A percentile compares a stretch with the other conserved stretches of the same genome.
Conservation (phyloP, 2,329 filamentous ascomycete genomes). For the Aspergillus novofumigatus region DNA sequence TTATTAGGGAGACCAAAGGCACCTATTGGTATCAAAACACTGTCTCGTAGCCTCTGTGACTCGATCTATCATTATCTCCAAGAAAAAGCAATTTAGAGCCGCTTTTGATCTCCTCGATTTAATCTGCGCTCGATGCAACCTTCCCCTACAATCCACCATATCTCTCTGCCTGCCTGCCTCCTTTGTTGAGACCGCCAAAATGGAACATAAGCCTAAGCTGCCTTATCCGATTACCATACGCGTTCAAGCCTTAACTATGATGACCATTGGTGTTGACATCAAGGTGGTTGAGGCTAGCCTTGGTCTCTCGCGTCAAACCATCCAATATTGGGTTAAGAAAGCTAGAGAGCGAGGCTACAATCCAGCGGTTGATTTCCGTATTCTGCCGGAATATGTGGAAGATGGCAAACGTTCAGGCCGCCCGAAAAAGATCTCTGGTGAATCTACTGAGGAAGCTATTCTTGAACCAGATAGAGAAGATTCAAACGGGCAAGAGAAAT, state of each 20-base stretch:
- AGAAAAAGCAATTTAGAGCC: not conserved
- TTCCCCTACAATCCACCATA: not conserved
- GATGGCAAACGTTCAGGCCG: constrained; percentile 3
- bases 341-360: constrained; percentile 5
- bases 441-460: not conserved
- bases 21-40: not conserved
- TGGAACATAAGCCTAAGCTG: not conserved
- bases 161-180: not conserved
- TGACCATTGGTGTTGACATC: not conserved
- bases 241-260: not conserved
- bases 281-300: not conserved
- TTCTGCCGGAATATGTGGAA: constrained; percentile 2
- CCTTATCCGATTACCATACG: not conserved
- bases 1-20: not conserved
- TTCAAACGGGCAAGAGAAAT: not conserved
- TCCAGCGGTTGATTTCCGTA: not conserved
- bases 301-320: not conserved
- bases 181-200: not conserved
- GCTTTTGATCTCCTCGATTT: not conserved
- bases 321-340: not conserved
- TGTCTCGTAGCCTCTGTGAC: not conserved
- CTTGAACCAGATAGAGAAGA: not conserved
- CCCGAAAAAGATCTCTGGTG: not conserved
- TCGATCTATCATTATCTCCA: not conserved
- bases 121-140: not conserved